A percentile compares a stretch with the other conserved stretches of the same genome.
Evolutionary conservation across 2,329 filamentous ascomycete genomes (phyloP).

Genomic region (Coleophoma cylindrospora): DNA sequence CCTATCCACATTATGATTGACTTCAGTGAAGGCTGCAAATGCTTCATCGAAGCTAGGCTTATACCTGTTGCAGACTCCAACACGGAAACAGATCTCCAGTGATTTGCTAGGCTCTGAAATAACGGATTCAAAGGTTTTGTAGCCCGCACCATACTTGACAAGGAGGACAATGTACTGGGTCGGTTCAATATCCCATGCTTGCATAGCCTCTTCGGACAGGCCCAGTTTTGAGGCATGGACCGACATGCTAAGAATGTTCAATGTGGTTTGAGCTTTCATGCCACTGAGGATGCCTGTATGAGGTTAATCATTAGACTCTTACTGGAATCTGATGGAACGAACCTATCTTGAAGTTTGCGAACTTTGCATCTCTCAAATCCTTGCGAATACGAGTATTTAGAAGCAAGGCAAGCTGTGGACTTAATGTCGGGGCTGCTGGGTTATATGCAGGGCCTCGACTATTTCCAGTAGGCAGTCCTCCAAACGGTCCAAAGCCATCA

Average conservation of each 20-base stretch:
- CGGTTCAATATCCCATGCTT: slow-evolving; percentile 68
- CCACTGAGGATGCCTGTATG: slow-evolving; percentile 44
- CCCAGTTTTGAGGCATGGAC: slow-evolving; percentile 65
- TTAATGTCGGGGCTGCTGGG: slow-evolving; percentile 4
- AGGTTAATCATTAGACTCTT: not conserved
- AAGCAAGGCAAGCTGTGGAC: slow-evolving; percentile 8
- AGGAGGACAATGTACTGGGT: slow-evolving; percentile 71
- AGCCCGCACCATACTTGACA: slow-evolving; percentile 58
- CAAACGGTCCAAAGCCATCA: slow-evolving; percentile 12
- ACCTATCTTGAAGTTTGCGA: slow-evolving; percentile 64
- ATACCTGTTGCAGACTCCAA: slow-evolving; percentile 67
- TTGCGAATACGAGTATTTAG: slow-evolving; percentile 37
- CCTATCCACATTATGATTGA: not conserved
- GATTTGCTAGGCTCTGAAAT: slow-evolving; percentile 32
- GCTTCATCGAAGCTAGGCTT: slow-evolving; percentile 56
- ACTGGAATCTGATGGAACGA: not conserved
- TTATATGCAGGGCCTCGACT: not conserved
- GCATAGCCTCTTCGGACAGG: slow-evolving; percentile 68
- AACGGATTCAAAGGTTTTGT: slow-evolving; percentile 53
- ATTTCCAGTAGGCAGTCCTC: not conserved
- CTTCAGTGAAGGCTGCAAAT: slow-evolving; percentile 27
- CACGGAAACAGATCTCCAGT: slow-evolving; percentile 50
- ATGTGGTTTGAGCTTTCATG: slow-evolving; percentile 32
- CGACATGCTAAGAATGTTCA: slow-evolving; percentile 58
- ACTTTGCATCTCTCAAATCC: slow-evolving; percentile 57